Conservation (phyloP, 441 rosid genomes). For the Metrosideros polymorpha region DNA sequence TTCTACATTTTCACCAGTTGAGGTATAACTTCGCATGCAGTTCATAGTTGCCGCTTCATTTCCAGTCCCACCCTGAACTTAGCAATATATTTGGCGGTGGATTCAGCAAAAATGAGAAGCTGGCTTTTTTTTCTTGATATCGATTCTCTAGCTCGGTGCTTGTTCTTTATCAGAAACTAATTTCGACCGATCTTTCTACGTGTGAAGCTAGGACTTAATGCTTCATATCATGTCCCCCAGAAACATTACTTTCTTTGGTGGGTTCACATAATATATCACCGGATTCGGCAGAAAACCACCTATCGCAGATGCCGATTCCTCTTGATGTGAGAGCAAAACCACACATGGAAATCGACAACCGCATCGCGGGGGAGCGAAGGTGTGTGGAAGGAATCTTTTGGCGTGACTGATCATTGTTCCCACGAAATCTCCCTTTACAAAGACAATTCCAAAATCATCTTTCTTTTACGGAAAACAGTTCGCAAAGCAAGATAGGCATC, state of each 20-base stretch:
- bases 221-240: background rate
- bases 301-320: background rate
- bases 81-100: background rate
- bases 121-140: background rate
- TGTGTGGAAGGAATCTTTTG: conserved; percentile 17
- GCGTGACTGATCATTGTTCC: background rate
- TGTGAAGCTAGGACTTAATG: background rate
- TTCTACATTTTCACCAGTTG: background rate
- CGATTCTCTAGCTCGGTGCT: background rate
- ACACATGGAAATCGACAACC: background rate
- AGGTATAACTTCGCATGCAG: background rate
- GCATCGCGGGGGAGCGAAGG: background rate
- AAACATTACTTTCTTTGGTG: background rate
- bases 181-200: background rate
- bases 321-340: background rate
- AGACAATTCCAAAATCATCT: background rate
- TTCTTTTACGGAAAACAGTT: background rate
- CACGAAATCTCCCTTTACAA: background rate
- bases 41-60: background rate
- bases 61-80: background rate
- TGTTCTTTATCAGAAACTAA: background rate
- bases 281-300: background rate
- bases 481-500: background rate
- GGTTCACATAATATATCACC: background rate
- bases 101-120: background rate